These are phyloP conservation scores for Hypoxylon fragiforme DNA, from an alignment of 495 filamentous ascomycete species.

Conservation along the genomic window DNA sequence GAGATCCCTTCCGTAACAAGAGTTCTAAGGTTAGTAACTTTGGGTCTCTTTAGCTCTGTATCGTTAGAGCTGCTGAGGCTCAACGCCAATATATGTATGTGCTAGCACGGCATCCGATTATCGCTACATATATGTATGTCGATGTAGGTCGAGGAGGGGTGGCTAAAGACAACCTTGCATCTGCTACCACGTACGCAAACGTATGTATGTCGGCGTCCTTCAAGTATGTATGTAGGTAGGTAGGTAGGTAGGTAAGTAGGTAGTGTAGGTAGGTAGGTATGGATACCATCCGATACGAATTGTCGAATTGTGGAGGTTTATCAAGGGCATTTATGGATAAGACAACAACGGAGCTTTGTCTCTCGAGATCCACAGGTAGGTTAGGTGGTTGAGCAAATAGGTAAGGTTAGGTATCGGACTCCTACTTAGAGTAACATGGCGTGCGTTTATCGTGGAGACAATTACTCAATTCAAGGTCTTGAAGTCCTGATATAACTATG, in stretches of 20 bases:
- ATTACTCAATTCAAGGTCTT: too few species aligned
- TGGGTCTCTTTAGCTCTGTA: conserved; percentile 4
- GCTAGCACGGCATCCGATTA: not conserved
- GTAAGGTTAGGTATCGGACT: too few species aligned
- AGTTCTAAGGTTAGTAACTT: conserved; percentile 4
- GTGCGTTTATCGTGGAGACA: too few species aligned
- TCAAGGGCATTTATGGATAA: conserved; percentile 1
- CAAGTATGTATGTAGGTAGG: conserved; percentile 15
- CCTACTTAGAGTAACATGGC: too few species aligned
- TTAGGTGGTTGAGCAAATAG: too few species aligned
- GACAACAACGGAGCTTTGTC: not conserved
- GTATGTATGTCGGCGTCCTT: conserved; percentile 23
- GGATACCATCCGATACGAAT: too few species aligned
- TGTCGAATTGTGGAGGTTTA: conserved; percentile 12
- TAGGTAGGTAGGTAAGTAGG: too few species aligned
- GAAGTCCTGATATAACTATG: too few species aligned
- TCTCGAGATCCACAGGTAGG: too few species aligned
- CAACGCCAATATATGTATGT: conserved; percentile 10
- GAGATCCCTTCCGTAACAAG: conserved; percentile 9
- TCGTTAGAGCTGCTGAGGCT: too few species aligned
- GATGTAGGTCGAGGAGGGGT: conserved; percentile 7
- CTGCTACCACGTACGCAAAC: conserved; percentile 23
- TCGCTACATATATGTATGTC: not conserved
- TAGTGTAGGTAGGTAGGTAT: too few species aligned
- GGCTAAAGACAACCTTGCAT: conserved; percentile 18